Base-by-base conservation (phyloP, 2,329 filamentous ascomycete species). In the Exophiala sideris region DNA sequence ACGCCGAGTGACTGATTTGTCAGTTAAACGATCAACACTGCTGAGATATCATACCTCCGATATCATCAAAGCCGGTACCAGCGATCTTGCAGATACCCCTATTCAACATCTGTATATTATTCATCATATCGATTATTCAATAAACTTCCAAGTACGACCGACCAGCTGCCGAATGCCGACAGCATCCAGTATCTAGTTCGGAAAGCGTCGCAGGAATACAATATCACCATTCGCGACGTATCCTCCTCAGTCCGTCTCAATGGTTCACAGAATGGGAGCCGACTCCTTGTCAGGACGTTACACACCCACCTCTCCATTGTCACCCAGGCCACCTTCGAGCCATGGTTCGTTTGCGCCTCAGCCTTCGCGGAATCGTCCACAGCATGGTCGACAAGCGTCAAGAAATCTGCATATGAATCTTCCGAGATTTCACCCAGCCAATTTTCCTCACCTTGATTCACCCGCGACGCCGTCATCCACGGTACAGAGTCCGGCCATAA, bases 341-440 rank as follows among this genome's bases (percentile, higher is more conserved):
- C 54, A 56, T 24, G 58, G 56, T 12, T 52, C 65, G 36, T 59
- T 64, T 41, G 71, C 73, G 2, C 68, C 71, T 12, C 70, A 72
- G 54, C 65, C 70, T 4, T 59, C 67, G 10, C 66, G 65, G 35
- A 59, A 67, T 35, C 65, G 67, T 20, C 54, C 62, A 20, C 63
- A 71, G 44, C 67, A 65, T 36, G 53, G 65, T 20, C 52, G 69
- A 49, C 73, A 74, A 59, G 60, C 68, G n/a, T 63, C 65, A 11
- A 65, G 70, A 11, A 60, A 65, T 21, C 68, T 74, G 62, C 67
- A 73, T 44, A 68, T 76, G 41, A 71, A 61, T 44, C 65, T 76
- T 14, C 74, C 74, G n/a, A 69, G 73, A 24, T 76, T 74, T 58
- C 73, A 76, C 60, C 74, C 74, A 1, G 69, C 73, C 8, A 70